phyloP scores from a whole-genome alignment of 768 basidiomycete species.

The Trichaptum fuscoviolaceum region DNA sequence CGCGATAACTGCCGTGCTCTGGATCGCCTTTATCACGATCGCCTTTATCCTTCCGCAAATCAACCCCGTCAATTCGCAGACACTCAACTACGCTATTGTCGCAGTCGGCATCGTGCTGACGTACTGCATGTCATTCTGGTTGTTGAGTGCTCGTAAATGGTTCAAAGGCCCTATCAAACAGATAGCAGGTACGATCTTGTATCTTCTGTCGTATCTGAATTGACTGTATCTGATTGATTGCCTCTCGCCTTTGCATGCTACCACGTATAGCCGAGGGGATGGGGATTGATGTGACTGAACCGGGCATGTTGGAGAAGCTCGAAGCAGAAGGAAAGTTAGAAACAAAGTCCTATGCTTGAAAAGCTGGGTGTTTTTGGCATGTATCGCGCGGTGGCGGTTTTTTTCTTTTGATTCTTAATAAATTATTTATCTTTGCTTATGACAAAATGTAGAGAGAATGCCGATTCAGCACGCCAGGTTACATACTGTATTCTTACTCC shows the following conservation, averaged over 20 bases:
- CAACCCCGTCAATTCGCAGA: constrained; percentile 66
- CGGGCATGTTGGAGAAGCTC: constrained; percentile 20
- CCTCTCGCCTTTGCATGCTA: not conserved
- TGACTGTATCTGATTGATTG: constrained; percentile 14
- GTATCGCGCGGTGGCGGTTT: too few relatives aligned
- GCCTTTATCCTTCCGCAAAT: constrained; percentile 68
- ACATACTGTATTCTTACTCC: too few relatives aligned
- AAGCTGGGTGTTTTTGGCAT: too few relatives aligned
- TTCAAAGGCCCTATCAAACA: constrained; percentile 68
- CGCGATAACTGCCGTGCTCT: constrained; percentile 49
- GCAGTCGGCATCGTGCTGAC: constrained; percentile 68
- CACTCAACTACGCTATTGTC: constrained; percentile 71
- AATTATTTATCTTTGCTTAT: too few relatives aligned
- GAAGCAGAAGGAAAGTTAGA: constrained; percentile 13
- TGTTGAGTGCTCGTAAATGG: constrained; percentile 66
- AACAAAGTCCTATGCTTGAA: not conserved
- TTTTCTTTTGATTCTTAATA: too few relatives aligned
- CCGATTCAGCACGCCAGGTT: too few relatives aligned
- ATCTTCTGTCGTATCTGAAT: not conserved
- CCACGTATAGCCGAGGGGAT: constrained; percentile 37
- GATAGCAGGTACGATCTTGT: constrained; percentile 39
- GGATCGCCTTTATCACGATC: constrained; percentile 71
- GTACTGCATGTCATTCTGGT: constrained; percentile 66
- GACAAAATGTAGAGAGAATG: too few relatives aligned
- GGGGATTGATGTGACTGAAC: constrained; percentile 45